phyloP scores from a whole-genome alignment of 2,329 filamentous ascomycete species.

The Fusarium circinatum region DNA sequence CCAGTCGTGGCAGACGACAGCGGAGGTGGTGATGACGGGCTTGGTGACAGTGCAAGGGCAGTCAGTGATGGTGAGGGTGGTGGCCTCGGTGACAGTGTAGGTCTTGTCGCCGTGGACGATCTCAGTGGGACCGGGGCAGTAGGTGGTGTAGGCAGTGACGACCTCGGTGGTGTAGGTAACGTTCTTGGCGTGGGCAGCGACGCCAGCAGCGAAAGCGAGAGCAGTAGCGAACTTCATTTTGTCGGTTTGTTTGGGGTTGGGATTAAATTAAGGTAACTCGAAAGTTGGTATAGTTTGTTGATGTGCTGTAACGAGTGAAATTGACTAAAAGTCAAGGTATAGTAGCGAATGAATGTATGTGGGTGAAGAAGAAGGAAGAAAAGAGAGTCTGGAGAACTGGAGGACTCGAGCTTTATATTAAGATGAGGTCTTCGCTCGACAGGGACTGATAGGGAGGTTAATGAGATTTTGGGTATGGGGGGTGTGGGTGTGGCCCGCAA shows the following conservation, averaged over 20 bases:
- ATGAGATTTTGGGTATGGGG: slow-evolving; percentile 31
- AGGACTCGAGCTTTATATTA: slow-evolving; percentile 62
- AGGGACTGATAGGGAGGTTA: slow-evolving; percentile 29
- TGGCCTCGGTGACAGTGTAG: slow-evolving; percentile 76
- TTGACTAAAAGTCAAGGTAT: slow-evolving; percentile 45
- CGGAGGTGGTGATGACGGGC: slow-evolving; percentile 64
- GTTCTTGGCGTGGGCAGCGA: slow-evolving; percentile 53
- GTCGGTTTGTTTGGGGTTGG: slow-evolving; percentile 49
- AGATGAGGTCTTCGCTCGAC: slow-evolving; percentile 16
- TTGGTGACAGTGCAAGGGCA: slow-evolving; percentile 76
- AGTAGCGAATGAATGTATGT: slow-evolving; percentile 45
- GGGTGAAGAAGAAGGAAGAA: slow-evolving; percentile 57
- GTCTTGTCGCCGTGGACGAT: slow-evolving; percentile 72
- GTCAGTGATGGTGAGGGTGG: slow-evolving; percentile 76
- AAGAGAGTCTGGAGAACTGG: slow-evolving; percentile 49
- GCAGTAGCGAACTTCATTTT: slow-evolving; percentile 73
- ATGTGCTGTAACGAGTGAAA: slow-evolving; percentile 43
- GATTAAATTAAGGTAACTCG: slow-evolving; percentile 52
- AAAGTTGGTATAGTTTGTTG: slow-evolving; percentile 45
- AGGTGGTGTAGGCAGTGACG: slow-evolving; percentile 74
- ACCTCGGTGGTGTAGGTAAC: slow-evolving; percentile 71
- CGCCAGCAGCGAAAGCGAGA: slow-evolving; percentile 63
- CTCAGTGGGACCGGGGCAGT: slow-evolving; percentile 74
- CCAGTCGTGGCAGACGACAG: slow-evolving; percentile 65
- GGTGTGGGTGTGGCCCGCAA: slow-evolving; percentile 4